These are phyloP conservation scores for Colletotrichum plurivorum DNA, from an alignment of 2,329 filamentous ascomycete genomes.

Conservation along the genomic window DNA sequence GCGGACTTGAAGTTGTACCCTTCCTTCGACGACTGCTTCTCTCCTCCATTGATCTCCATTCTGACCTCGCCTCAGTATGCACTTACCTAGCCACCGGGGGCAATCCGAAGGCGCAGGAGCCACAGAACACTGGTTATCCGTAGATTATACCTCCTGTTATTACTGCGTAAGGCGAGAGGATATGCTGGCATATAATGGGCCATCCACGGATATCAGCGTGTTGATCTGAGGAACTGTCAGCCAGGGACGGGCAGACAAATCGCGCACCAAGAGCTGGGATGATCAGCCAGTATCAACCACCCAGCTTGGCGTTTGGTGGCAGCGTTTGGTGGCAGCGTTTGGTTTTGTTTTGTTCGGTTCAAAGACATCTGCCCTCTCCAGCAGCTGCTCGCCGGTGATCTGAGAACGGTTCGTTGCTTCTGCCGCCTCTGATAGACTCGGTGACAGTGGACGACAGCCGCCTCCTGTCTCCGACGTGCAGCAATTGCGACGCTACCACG, in stretches of 20 bases:
- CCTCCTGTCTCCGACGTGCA: slow-evolving; percentile 30
- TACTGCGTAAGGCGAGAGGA: neutral
- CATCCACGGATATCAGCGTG: no score
- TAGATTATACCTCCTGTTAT: no score
- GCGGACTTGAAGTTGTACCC: neutral
- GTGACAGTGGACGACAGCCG: slow-evolving; percentile 34
- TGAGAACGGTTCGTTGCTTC: slow-evolving; percentile 16
- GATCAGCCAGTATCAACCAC: neutral
- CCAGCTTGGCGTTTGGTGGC: neutral
- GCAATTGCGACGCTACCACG: slow-evolving; percentile 22
- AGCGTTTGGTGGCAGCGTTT: neutral
- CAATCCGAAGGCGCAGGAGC: neutral
- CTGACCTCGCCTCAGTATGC: neutral
- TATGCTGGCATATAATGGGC: no score
- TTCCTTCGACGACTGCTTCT: slow-evolving; percentile 2
- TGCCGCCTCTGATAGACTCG: slow-evolving; percentile 21
- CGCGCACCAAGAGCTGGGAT: slow-evolving; percentile 4
- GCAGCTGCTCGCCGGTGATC: neutral
- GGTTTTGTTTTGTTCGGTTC: neutral
- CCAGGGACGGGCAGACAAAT: slow-evolving; percentile 9
- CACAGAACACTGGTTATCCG: neutral
- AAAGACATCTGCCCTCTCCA: neutral
- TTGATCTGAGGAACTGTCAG: neutral
- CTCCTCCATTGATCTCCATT: slow-evolving; percentile 5
- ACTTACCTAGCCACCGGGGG: slow-evolving; percentile 14